phyloP scores from a whole-genome alignment of 208 protist species.

The Wallacemonas sp. region DNA sequence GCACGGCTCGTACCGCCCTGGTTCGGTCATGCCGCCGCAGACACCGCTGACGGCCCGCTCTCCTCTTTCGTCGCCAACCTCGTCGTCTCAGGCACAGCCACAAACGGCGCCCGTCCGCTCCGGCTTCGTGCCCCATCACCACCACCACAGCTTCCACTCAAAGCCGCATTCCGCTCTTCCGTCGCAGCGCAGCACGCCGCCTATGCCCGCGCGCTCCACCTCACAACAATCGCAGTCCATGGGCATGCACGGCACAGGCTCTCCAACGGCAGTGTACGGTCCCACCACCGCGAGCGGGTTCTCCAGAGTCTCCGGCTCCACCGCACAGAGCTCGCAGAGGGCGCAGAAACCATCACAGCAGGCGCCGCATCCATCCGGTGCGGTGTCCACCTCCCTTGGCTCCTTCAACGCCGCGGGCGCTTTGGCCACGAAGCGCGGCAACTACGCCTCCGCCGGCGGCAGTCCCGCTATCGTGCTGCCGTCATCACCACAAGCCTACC shows the following conservation, averaged over 20 bases:
- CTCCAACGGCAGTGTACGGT: too few species aligned
- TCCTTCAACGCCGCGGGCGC: background rate
- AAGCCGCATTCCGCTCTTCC: background rate
- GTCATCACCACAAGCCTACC: too few species aligned
- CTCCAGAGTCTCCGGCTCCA: too few species aligned
- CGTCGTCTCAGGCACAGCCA: background rate
- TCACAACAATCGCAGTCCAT: background rate
- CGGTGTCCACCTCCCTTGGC: too few species aligned
- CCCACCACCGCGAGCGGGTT: too few species aligned
- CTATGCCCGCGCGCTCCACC: background rate
- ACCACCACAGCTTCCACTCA: constrained; percentile 7
- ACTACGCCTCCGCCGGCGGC: background rate
- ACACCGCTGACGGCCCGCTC: background rate
- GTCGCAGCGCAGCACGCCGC: background rate
- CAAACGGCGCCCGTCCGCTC: background rate
- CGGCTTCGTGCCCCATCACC: constrained; percentile 1
- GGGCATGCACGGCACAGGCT: background rate
- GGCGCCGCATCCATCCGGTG: too few species aligned
- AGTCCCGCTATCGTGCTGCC: background rate
- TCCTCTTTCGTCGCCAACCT: background rate
- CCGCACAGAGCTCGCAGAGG: too few species aligned
- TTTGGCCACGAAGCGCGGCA: background rate
- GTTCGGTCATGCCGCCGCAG: too few species aligned
- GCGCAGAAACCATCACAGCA: too few species aligned
- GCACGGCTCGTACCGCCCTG: too few species aligned